Evolutionary conservation across 2,329 filamentous ascomycete species (phyloP), one percentile per base, ranked within the genome.

Genomic region (Elsinoe fawcettii): DNA sequence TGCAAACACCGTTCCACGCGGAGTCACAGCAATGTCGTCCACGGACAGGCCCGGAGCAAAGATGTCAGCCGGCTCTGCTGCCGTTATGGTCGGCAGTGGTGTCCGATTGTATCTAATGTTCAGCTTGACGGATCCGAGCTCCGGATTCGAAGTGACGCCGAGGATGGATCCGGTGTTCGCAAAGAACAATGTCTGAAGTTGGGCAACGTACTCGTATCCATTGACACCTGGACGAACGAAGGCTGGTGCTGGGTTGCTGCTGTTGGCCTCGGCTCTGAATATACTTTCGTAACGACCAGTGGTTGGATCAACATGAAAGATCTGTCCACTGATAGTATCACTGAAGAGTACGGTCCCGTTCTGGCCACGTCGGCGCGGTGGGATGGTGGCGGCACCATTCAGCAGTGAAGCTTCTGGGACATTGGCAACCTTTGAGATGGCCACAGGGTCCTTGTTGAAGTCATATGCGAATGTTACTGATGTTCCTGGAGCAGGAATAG

Each of bases 141-240:
- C 49, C n/a, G 49, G 27, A 4, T 36, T 23, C n/a, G 49, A 53
- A 6, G 27, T 53, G 3, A 53, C 30, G 2, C 49, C 49, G 6
- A 53, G 49, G 32, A 53, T 53, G 11, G 49, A 18, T 2, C 49
- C 49, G 12, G 30, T 22, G n/a, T 53, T 53, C n/a, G 49, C 49
- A 14, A 53, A 53, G 32, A 53, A 53, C 7, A 53, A 27, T 4
- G 18, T 53, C 49, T 53, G 27, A 9, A 53, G 30, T 2, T 16
- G 49, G 5, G 49, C 23, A n/a, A 53, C 49, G 18, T 53, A 53
- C 12, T 53, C 32, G 30, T 53, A 53, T 12, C 49, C 49, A 37
- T 53, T 53, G 49, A 53, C 30, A 37, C 49, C 49, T 22, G 49
- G 49, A 22, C 49, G 49, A 9, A 53, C 49, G 14, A 53, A 53